These are phyloP conservation scores for Lotus japonicus DNA, from an alignment of 306 rosid genomes.

Conservation along the genomic window DNA sequence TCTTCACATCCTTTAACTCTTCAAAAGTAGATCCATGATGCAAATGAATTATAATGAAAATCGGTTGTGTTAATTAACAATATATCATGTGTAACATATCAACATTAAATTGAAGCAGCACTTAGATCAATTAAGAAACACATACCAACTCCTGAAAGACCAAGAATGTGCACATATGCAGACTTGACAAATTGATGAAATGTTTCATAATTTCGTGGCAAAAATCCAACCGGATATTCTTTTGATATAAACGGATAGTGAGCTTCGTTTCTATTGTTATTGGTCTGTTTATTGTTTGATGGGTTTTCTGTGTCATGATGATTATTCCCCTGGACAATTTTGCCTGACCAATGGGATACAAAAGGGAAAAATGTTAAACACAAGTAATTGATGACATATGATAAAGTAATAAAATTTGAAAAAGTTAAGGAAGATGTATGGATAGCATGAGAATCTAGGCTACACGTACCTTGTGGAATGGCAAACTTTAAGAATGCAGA, in stretches of 20 bases:
- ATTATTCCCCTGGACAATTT: neutral
- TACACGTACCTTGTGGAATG: neutral
- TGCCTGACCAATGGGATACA: neutral
- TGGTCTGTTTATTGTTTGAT: neutral
- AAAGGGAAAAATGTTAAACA: neutral
- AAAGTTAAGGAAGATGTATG: too few relatives aligned
- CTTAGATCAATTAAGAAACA: neutral
- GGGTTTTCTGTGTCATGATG: conserved; percentile 14
- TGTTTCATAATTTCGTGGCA: conserved; percentile 30
- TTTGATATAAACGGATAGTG: neutral
- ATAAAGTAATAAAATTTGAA: too few relatives aligned
- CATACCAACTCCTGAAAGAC: conserved; percentile 28
- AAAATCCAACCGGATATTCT: neutral
- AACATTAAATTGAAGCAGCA: neutral
- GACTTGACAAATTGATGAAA: conserved; percentile 17
- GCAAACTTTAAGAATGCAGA: neutral
- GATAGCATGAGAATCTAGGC: too few relatives aligned
- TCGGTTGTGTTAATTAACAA: too few relatives aligned
- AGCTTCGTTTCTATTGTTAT: neutral
- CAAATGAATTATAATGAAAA: too few relatives aligned
- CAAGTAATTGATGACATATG: too few relatives aligned
- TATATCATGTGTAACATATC: too few relatives aligned
- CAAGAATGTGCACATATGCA: conserved; percentile 12
- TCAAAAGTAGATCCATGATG: neutral
- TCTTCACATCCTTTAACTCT: conserved; percentile 18